These are phyloP conservation scores for Tuber borchii DNA, from an alignment of 495 filamentous ascomycete species.

Conservation along the genomic window DNA sequence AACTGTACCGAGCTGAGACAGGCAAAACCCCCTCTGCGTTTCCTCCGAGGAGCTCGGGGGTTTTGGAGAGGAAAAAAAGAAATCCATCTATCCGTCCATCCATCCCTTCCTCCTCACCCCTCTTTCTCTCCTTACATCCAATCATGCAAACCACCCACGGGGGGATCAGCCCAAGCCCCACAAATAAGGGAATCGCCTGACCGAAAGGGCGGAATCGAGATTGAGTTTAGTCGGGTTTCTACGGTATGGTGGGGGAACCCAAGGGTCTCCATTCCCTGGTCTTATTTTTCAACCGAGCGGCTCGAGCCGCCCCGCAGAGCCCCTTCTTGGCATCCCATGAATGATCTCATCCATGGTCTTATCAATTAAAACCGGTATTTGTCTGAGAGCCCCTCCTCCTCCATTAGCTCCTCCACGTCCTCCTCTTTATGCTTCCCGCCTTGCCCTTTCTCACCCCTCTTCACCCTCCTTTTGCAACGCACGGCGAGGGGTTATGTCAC, in stretches of 20 bases:
- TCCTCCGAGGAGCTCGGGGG: not conserved
- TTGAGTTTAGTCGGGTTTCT: slow-evolving; percentile 6
- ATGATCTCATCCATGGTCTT: not conserved
- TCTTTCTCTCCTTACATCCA: not conserved
- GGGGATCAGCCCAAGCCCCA: not conserved
- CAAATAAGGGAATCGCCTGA: not conserved
- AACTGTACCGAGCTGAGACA: not conserved
- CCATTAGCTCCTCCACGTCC: not conserved
- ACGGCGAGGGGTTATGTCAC: not conserved
- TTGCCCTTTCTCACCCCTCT: not conserved
- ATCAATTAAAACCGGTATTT: not conserved
- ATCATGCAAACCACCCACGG: not conserved
- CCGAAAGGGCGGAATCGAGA: not conserved
- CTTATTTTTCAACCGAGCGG: not conserved
- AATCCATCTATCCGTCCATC: not conserved
- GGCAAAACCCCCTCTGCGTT: not conserved
- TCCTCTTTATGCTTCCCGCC: not conserved
- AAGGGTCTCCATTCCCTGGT: slow-evolving; percentile 2
- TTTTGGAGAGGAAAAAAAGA: not conserved
- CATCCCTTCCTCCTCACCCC: not conserved
- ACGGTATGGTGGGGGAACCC: not conserved
- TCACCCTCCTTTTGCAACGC: not conserved
- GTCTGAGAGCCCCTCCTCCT: not conserved
- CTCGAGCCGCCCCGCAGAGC: slow-evolving; percentile 5
- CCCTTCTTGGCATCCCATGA: not conserved